Base-by-base conservation (phyloP, 257 asterid species). In the Dorcoceras hygrometricum region DNA sequence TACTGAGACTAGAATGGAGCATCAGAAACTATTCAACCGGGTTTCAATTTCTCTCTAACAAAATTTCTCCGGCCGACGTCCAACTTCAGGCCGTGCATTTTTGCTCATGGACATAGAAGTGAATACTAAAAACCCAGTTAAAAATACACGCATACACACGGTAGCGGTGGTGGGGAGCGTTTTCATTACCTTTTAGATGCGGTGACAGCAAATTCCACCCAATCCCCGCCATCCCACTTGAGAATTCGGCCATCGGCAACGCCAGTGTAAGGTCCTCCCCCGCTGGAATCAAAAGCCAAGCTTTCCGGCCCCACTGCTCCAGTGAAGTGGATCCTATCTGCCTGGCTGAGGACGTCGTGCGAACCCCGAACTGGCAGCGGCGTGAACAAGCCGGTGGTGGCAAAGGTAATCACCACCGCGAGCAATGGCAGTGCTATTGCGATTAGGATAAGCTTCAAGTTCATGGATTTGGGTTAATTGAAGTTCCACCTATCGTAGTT, bases 211-310 rank as follows among this genome's bases (percentile, higher is more conserved):
- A 89, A 89, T 27, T 84, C 86, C 65, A 78, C 56, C 96, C 96
- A 86, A 31, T 60, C 69, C 5, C 22, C 61, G 27, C 70, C 83
- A 57, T 63, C 29, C 85, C 84, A 81, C 64, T 78, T 83, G 71
- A 89, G 85, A 63, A 86, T 62, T 8, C 90, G 83, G 23, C 95
- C 91, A 71, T 84, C 95, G 71, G 96, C 86, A 12, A 89, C 95
- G 24, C 96, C 96, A 6, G 89, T 80, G 72, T 89, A 89, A 4
- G 96, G 95, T 0, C 91, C 96, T 59, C 72, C 86, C 32, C 91
- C 96, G 66, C 23, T 72, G 50, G 73, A 74, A 70, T 89, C 89
- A 62, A 89, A 89, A 2, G 75, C 95, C 39, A 89, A 25, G 72
- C 91, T 84, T 71, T 89, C 95, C 29, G 95, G 91, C 1, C 96